Conservation (phyloP, 352 stramenopile species). For the Thraustochytrium sp. region DNA sequence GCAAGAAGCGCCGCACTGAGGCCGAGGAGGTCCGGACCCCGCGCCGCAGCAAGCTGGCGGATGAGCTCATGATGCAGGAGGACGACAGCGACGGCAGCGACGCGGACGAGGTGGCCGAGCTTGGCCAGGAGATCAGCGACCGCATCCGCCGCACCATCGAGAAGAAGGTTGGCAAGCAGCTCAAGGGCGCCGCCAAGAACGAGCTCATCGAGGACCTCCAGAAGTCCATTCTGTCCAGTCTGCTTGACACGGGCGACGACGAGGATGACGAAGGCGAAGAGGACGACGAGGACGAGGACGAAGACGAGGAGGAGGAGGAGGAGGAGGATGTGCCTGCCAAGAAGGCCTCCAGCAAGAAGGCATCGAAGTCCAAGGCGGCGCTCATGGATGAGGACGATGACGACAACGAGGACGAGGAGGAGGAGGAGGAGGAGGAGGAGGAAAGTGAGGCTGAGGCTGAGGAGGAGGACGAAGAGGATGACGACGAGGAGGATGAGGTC, state of each 20-base stretch:
- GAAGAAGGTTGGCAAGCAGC: conserved; percentile 66
- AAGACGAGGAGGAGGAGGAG: too few relatives aligned
- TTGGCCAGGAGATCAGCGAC: conserved; percentile 61
- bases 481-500: neutral
- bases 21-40: neutral
- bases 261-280: too few relatives aligned
- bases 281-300: too few relatives aligned
- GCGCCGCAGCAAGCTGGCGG: neutral
- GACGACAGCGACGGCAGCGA: conserved; percentile 56
- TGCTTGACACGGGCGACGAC: too few relatives aligned
- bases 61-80: conserved; percentile 25
- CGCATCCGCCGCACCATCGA: conserved; percentile 76
- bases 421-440: conserved; percentile 65
- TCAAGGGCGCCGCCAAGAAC: too few relatives aligned
- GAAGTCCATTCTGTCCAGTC: too few relatives aligned
- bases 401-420: conserved; percentile 75
- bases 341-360: conserved; percentile 23
- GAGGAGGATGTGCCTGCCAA: too few relatives aligned
- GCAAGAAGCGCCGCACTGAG: neutral
- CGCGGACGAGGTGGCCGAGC: conserved; percentile 48
- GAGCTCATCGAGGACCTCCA: conserved; percentile 44
- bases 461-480: conserved; percentile 44
- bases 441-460: conserved; percentile 63
- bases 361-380: conserved; percentile 56
- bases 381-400: conserved; percentile 60